Evolutionary conservation across 208 protist species (phyloP), one percentile per base, ranked within the genome.

Genomic region (Trypanosoma lewisi): DNA sequence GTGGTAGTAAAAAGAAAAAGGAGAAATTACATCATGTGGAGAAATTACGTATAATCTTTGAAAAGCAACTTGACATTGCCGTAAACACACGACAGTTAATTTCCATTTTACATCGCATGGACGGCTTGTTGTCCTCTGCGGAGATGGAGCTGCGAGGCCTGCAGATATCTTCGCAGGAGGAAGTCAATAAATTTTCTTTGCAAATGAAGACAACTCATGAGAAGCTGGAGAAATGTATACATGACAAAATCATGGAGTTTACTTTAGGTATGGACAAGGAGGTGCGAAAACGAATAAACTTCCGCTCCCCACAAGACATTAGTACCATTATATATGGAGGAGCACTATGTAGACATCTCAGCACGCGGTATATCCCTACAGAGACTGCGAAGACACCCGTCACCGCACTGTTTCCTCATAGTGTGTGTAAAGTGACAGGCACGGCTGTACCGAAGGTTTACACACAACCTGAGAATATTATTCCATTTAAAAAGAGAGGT

Each of bases 271-370:
- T 95, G 83, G 89, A 95, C 55, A 80, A 87, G 63, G 84, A 91
- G 51, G 89, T 95, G 62, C 83, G 89, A 28, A 69, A 75, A 61
- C 74, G 76, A 47, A 91, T 95, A 78, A 95, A 95, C 73, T 91
- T 93, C 45, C 81, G 89, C 44, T 89, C 79, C 17, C 78, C 89
- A 49, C 85, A 95, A 71, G 89, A 95, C 45, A 95, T 95, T 62
- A 93, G 82, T 63, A 92, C 86, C 17, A 85, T 95, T 67, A 95
- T 95, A 59, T 95, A 95, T 63, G 89, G 89, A 47, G 89, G 89
- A 2, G 82, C 75, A 0, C 67, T 95, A 37, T 93, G 89, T 59
- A 83, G 89, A 28, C 80, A 95, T 69, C 73, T 95, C 31, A 73
- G 80, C 45, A 77, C 83, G 0, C 75, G 86, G 27, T 95, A 91